phyloP scores from a whole-genome alignment of 306 rosid species.

The Canavalia ensiformis region DNA sequence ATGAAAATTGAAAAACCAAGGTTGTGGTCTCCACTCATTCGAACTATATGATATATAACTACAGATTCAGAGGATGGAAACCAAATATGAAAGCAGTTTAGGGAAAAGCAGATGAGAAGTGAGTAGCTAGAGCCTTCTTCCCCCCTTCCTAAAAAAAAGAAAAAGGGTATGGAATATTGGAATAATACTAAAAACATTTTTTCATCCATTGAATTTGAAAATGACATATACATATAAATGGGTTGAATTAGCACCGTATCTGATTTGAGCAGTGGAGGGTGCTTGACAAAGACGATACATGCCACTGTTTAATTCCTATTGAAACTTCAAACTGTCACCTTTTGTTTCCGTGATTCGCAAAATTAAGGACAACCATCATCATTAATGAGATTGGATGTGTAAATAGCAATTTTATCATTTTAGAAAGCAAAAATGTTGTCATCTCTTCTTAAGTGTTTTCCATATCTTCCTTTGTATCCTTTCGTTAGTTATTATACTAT shows the following conservation, averaged over 20 bases:
- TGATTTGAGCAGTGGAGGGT: constrained; percentile 17
- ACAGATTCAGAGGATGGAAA: neutral
- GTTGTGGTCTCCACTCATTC: neutral
- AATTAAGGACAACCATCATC: neutral
- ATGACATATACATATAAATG: constrained; percentile 20
- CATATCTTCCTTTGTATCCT: too few relatives aligned
- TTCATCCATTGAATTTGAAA: constrained; percentile 23
- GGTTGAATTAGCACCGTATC: constrained; percentile 25
- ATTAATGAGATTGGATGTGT: neutral
- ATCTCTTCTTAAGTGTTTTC: too few relatives aligned
- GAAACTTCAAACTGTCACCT: constrained; percentile 28
- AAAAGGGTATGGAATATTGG: constrained; percentile 20
- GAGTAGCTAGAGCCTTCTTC: neutral
- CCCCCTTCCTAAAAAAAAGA: neutral
- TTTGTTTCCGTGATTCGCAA: neutral
- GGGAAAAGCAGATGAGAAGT: neutral
- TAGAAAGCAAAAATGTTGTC: too few relatives aligned
- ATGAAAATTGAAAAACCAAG: neutral
- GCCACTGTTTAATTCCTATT: neutral
- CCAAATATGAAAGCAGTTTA: neutral
- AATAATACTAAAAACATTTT: constrained; percentile 38
- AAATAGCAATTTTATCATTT: neutral
- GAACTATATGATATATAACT: neutral
- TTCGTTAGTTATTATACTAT: too few relatives aligned
- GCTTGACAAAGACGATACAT: constrained; percentile 28